phyloP scores from a whole-genome alignment of 2,329 filamentous ascomycete genomes.

The Tolypocladium tropicale region DNA sequence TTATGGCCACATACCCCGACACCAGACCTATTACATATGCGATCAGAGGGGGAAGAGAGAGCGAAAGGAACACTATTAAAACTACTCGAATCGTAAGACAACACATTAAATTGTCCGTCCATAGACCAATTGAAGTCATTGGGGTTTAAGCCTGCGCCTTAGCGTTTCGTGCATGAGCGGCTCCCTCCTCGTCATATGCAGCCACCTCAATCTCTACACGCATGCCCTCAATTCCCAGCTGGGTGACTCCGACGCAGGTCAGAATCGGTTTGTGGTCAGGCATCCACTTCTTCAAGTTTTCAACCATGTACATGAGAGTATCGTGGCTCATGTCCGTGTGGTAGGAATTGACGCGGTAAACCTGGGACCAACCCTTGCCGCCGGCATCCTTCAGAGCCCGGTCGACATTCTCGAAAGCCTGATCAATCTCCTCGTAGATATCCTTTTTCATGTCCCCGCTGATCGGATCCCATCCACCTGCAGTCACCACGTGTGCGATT shows the following conservation, averaged over 20 bases:
- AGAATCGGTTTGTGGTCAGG: constrained; percentile 42
- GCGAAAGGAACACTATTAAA: no score
- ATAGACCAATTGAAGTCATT: no score
- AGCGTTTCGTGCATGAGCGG: background rate
- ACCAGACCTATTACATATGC: no score
- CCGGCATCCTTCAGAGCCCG: constrained; percentile 38
- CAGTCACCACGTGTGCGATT: background rate
- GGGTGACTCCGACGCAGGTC: constrained; percentile 41
- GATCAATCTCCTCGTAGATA: constrained; percentile 34
- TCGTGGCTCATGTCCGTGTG: constrained; percentile 30
- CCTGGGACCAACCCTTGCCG: constrained; percentile 45
- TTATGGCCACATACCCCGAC: no score
- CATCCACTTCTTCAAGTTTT: constrained; percentile 38
- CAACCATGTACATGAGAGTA: constrained; percentile 28
- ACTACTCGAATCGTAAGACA: no score
- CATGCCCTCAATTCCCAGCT: constrained; percentile 40
- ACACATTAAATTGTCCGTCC: no score
- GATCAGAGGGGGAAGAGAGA: no score
- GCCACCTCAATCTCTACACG: constrained; percentile 48
- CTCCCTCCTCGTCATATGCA: constrained; percentile 25
- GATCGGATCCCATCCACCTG: constrained; percentile 22
- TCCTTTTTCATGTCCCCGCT: constrained; percentile 15
- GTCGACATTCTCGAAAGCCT: constrained; percentile 49
- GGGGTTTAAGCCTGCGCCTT: background rate
- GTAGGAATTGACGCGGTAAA: constrained; percentile 37